Evolutionary conservation across 2,329 filamentous ascomycete species (phyloP).

Genomic region (Ilyonectria destructans): DNA sequence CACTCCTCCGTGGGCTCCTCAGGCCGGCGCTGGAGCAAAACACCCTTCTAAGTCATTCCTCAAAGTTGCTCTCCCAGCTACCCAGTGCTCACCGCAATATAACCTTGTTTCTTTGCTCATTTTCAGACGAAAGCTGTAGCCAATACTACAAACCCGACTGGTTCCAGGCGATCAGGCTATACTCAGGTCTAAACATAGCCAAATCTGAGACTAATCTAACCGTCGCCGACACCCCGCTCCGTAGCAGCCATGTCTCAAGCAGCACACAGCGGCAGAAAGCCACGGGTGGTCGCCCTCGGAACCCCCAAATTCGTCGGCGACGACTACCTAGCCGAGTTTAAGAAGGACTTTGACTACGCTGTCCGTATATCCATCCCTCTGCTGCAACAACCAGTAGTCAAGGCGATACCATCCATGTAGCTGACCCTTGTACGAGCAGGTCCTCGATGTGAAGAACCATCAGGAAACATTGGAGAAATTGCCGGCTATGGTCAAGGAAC

Average conservation of each 20-base stretch:
- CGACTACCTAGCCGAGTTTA: constrained; percentile 59
- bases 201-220: no score
- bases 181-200: no score
- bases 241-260: constrained; percentile 20
- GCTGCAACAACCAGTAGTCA: not conserved
- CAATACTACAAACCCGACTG: no score
- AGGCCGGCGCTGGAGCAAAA: no score
- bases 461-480: constrained; percentile 55
- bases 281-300: constrained; percentile 61
- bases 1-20: no score
- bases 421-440: constrained; percentile 27
- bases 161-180: no score
- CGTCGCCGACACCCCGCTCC: no score
- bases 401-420: not conserved
- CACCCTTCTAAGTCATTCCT: no score
- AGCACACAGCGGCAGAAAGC: constrained; percentile 46
- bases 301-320: constrained; percentile 56
- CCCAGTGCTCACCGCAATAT: no score
- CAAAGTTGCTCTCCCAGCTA: no score
- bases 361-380: constrained; percentile 38
- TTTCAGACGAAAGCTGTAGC: no score
- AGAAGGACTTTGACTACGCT: constrained; percentile 57
- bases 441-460: constrained; percentile 56
- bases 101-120: no score
- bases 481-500: constrained; percentile 53